These are phyloP conservation scores for Phialophora macrospora DNA, from an alignment of 2,329 filamentous ascomycete species.

Conservation along the genomic window DNA sequence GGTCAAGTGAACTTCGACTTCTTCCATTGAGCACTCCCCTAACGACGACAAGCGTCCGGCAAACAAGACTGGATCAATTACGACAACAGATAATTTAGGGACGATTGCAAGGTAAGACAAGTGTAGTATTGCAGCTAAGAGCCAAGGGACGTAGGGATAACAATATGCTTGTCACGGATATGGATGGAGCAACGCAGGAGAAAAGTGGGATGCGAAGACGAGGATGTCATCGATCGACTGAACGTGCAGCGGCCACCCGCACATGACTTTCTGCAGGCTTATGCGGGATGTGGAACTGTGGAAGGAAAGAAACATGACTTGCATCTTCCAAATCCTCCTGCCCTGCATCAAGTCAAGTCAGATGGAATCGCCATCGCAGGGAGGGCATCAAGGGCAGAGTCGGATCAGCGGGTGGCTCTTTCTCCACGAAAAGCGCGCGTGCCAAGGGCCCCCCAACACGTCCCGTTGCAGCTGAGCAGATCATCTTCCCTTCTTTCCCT, in stretches of 20 bases:
- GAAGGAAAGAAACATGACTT: conserved; percentile 8
- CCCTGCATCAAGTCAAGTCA: background rate
- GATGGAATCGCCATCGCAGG: background rate
- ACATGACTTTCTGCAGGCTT: background rate
- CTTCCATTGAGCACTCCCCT: background rate
- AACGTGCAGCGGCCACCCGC: background rate
- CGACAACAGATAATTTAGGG: background rate
- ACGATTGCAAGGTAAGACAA: background rate
- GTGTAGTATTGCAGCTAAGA: background rate
- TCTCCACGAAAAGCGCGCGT: background rate
- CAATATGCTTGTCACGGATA: background rate
- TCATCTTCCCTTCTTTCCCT: background rate
- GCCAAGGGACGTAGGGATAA: background rate
- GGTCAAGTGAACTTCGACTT: background rate
- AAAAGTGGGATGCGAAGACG: background rate
- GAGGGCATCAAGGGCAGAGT: background rate
- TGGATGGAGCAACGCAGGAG: background rate
- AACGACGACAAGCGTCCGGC: background rate
- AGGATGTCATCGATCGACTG: background rate
- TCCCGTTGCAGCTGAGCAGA: background rate
- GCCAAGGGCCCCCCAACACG: background rate
- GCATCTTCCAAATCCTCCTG: conserved; percentile 2
- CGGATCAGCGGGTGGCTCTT: conserved; percentile 1
- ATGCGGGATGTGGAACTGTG: conserved; percentile 2
- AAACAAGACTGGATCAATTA: background rate